Evolutionary conservation across 2,329 filamentous ascomycete genomes (phyloP), one percentile per base, ranked within the genome.

Genomic region (Apiospora saccharicola): DNA sequence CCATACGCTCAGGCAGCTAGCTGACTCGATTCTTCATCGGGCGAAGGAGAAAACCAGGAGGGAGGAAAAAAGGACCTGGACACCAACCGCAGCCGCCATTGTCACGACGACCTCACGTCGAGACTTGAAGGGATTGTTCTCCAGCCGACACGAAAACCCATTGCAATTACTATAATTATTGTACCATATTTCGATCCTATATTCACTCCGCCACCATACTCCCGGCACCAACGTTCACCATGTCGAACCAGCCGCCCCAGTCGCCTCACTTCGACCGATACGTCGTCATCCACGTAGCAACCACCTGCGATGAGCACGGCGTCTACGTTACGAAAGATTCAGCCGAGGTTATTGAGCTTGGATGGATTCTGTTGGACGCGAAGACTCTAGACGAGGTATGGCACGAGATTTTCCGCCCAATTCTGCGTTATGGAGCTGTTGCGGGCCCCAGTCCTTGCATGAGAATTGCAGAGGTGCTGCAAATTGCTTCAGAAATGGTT

Each of bases 281-380:
- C 85, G 93, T 98, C 77, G 94, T 99, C 80, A 98, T 98, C 83
- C 96, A 99, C 85, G 96, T 98, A 81, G 96, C 96, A 75, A 99
- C 96, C 47, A 99, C 96, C 78, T 99, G 96, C 85, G 96, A 99
- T 84, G 96, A 99, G 84, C 96, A 99, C 85, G 96, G 96, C 75
- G 96, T 99, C 76, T 99, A 99, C 84, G 96, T 99, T 73, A 99
- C 96, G 73, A 98, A 98, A 86, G 96, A 99, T 85, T 98, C 96
- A 73, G 96, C 96, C 75, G 96, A 99, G 87, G 96, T 99, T 77
- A 99, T 99, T 84, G 96, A 99, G 89, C 90, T 99, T 81, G 96
- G 96, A 75, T 99, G 96, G 96, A 98, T 98, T 81, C 86, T 99
- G 80, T 89, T 98, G 75, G 95, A 98, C 82, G 93, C 94, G 76